A percentile compares a stretch with the other conserved stretches of the same genome.
These are phyloP conservation scores for Fragilariopsis cylindrus DNA, from an alignment of 108 stramenopile genomes.

Conservation along the genomic window DNA sequence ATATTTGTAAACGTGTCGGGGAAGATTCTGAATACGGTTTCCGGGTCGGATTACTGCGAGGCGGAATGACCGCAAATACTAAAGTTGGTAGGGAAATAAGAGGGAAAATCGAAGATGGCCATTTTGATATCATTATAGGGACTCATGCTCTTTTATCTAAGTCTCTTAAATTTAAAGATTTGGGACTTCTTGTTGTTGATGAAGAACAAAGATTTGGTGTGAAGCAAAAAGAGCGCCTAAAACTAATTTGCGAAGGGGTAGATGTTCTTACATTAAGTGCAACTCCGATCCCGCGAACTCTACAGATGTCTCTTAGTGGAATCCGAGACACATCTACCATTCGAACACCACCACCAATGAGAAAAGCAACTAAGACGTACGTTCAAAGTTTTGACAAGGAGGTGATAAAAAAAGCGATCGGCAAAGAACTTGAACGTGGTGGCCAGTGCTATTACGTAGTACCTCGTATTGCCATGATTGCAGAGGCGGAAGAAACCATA, in stretches of 20 bases:
- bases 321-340: conserved; percentile 91
- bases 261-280: conserved; percentile 95
- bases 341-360: conserved; percentile 85
- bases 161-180: conserved; percentile 77
- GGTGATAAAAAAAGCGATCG: conserved; percentile 62
- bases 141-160: conserved; percentile 89
- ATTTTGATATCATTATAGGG: conserved; percentile 85
- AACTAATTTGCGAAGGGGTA: conserved; percentile 81
- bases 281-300: conserved; percentile 95
- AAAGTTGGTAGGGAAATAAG: conserved; percentile 71
- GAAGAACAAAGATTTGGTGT: conserved; percentile 99
- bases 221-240: conserved; percentile 93
- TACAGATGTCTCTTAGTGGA: conserved; percentile 91
- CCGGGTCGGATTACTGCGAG: conserved; percentile 63
- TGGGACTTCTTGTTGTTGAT: conserved; percentile 92
- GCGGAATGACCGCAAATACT: conserved; percentile 71
- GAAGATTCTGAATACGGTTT: conserved; percentile 60
- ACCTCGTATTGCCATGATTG: conserved; percentile 82
- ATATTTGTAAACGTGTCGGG: conserved; percentile 69
- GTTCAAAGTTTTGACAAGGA: conserved; percentile 70
- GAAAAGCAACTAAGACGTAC: conserved; percentile 79
- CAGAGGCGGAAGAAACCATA: conserved; percentile 65
- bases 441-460: conserved; percentile 93
- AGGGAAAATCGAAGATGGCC: conserved; percentile 64
- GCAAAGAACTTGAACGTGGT: conserved; percentile 75